Percentiles rank a stretch among this genome's conserved stretches.
phyloP scores from a whole-genome alignment of 768 basidiomycete species.

The Russula emetica region DNA sequence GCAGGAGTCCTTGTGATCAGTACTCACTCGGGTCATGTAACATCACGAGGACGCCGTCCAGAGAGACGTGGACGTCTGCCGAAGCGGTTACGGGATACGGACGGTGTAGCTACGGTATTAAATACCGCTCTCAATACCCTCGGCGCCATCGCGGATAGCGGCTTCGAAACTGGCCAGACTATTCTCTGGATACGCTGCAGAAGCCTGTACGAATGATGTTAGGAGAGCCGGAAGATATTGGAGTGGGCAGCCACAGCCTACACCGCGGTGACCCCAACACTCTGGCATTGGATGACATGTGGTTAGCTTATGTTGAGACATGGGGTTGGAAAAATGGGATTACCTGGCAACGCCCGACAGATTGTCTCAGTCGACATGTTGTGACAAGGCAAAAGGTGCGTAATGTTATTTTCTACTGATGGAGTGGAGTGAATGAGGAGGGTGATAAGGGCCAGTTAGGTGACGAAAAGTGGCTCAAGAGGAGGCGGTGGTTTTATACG shows the following conservation, averaged over 20 bases:
- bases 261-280: constrained; percentile 78
- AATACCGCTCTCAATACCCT: constrained; percentile 98
- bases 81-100: constrained; percentile 45
- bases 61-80: constrained; percentile 92
- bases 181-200: constrained; percentile 86
- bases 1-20: background rate
- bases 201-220: constrained; percentile 52
- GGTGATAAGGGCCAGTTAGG: background rate
- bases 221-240: constrained; percentile 11
- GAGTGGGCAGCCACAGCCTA: constrained; percentile 35
- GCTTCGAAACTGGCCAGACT: constrained; percentile 92
- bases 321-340: background rate
- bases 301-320: constrained; percentile 2
- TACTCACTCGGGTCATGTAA: constrained; percentile 85
- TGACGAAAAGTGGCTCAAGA: background rate
- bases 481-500: constrained; percentile 9
- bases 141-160: constrained; percentile 91
- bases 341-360: constrained; percentile 30
- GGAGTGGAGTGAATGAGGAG: background rate
- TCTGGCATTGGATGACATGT: constrained; percentile 38
- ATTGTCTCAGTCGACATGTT: constrained; percentile 7
- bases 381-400: background rate
- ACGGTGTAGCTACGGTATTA: constrained; percentile 28
- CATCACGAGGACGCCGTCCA: constrained; percentile 85
- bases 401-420: background rate